Evolutionary conservation across 768 basidiomycete genomes (phyloP).

Genomic region (Tylopilus subfusipes): DNA sequence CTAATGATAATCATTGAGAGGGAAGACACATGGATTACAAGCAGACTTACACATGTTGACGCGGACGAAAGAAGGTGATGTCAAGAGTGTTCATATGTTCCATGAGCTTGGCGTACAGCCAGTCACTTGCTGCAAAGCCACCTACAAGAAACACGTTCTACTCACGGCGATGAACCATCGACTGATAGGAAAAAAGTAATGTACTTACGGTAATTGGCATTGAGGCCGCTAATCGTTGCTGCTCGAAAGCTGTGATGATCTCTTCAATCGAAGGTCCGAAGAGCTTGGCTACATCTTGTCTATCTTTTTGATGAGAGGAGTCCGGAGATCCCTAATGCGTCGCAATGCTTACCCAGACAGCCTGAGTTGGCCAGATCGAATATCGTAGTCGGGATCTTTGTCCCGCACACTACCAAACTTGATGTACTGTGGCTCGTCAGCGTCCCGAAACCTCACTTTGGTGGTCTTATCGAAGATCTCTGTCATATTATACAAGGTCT

Average conservation of each 20-base stretch:
- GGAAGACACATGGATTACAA: background rate
- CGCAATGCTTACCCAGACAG: slow-evolving; percentile 33
- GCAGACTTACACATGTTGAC: slow-evolving; percentile 13
- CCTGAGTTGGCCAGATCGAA: slow-evolving; percentile 36
- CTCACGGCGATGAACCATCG: background rate
- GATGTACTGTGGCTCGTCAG: slow-evolving; percentile 34
- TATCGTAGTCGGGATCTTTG: slow-evolving; percentile 34
- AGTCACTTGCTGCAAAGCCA: slow-evolving; percentile 15
- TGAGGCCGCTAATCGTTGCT: slow-evolving; percentile 9
- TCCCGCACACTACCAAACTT: slow-evolving; percentile 36
- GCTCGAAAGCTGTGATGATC: slow-evolving; percentile 13
- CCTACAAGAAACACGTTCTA: slow-evolving; percentile 14
- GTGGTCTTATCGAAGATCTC: slow-evolving; percentile 34
- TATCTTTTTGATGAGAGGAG: slow-evolving; percentile 33
- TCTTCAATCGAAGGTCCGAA: slow-evolving; percentile 14
- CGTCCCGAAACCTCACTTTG: slow-evolving; percentile 38
- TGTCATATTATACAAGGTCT: slow-evolving; percentile 30
- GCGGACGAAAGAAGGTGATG: slow-evolving; percentile 9
- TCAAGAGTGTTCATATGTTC: slow-evolving; percentile 8
- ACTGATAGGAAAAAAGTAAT: background rate
- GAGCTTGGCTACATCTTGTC: slow-evolving; percentile 9
- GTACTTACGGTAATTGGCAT: slow-evolving; percentile 7
- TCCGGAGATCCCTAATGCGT: slow-evolving; percentile 30
- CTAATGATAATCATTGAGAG: background rate
- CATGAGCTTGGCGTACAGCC: slow-evolving; percentile 9